Conservation (phyloP, 768 basidiomycete genomes). For the Baorangia bicolor region DNA sequence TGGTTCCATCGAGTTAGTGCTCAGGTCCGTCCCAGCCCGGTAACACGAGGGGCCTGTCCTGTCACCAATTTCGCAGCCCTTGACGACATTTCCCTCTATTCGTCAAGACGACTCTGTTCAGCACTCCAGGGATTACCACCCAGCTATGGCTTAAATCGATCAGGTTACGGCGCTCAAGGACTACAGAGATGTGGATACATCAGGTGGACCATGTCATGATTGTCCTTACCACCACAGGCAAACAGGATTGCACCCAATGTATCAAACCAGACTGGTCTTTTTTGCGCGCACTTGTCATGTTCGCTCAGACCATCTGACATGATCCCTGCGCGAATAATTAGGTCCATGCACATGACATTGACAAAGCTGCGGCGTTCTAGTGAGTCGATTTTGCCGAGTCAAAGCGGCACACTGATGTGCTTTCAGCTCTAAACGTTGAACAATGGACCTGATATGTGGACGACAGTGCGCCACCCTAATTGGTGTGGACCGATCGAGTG, state of each 20-base stretch:
- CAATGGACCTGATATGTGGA: conserved; percentile 3
- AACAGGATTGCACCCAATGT: not conserved
- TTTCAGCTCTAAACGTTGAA: not conserved
- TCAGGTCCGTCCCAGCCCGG: no score
- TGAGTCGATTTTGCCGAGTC: not conserved
- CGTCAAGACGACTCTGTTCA: no score
- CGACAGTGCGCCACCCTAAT: not conserved
- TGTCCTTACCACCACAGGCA: not conserved
- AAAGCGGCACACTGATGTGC: no score
- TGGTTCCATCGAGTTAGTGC: no score
- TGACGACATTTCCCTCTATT: no score
- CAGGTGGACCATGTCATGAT: not conserved
- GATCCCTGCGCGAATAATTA: not conserved
- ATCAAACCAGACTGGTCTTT: not conserved
- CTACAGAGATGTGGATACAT: not conserved
- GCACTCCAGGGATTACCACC: no score
- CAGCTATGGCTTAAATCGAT: no score
- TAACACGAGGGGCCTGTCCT: no score
- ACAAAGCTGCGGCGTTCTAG: not conserved
- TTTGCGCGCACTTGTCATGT: not conserved
- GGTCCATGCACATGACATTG: not conserved
- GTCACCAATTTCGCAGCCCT: no score
- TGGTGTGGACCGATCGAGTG: not conserved
- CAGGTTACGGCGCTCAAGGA: no score
- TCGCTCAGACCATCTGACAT: not conserved